Evolutionary conservation across 192 early-diverging fungal genomes (phyloP), one percentile per base, ranked within the genome.

Genomic region (Gaertneriomyces semiglobifer): DNA sequence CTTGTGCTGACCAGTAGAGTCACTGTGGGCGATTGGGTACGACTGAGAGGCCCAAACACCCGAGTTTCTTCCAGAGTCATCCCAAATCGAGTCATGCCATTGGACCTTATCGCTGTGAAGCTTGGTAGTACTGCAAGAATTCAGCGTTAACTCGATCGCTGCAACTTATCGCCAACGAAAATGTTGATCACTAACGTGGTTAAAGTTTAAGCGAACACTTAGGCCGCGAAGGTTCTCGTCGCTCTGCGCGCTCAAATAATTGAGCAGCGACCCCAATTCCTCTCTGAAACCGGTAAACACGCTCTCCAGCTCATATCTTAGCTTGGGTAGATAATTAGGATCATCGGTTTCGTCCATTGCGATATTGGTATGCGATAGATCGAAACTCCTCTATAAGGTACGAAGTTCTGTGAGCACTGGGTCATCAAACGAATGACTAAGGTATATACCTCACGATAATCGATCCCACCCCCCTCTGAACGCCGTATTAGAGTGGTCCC

Each of bases 401-500:
- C 20, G n/a, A n/a, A 6, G 20, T 20, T 20, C 50, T 52, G 50
- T 52, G n/a, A 52, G 20, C 65, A 12, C 65, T 11, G 16, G 44
- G 25, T 9, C 25, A 44, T 8, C 25, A 9, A 20, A 39, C 39
- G 10, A 14, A 1, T 14, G 16, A 58, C 16, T 0, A 19, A 20
- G 48, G 42, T 20, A 47, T 5, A 4, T 12, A 41, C 65, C 50
- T 57, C 55, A 16, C 55, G 55, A 50, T 47, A 61, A 14, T 46
- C 39, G 41, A 61, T 33, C 38, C 44, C 14, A 14, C 16, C 60
- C 5, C 5, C 60, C 74, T 65, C 47, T 74, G 77, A 20, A 67
- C 66, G 52, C 60, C 68, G 59, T 72, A 76, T 48, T 72, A 59
- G 50, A 63, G 68, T 14, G 74, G 78, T 4, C 62, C 69, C 44